A percentile compares a stretch with the other conserved stretches of the same genome.
phyloP scores from a whole-genome alignment of 73 alveolate species.

The Stentor coeruleus region DNA sequence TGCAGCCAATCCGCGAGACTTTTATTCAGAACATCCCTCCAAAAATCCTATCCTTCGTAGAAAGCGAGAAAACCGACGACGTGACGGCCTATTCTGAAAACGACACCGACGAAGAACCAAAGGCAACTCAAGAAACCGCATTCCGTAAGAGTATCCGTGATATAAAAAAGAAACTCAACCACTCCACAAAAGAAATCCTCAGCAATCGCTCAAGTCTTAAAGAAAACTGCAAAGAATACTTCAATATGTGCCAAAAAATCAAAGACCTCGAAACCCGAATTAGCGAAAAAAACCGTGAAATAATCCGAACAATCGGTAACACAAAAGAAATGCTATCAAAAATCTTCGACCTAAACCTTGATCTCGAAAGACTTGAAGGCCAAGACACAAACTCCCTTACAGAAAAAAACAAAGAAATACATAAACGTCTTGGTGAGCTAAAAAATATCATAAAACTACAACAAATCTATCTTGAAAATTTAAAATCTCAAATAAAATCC shows the following conservation, averaged over 20 bases:
- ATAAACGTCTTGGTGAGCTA: neutral
- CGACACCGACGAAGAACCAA: neutral
- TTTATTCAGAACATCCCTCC: slow-evolving; percentile 16
- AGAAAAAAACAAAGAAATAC: neutral
- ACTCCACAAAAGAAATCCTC: neutral
- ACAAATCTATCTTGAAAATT: neutral
- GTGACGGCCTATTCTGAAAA: neutral
- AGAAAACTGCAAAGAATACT: neutral
- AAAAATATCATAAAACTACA: neutral
- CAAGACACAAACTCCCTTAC: neutral
- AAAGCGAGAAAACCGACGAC: neutral
- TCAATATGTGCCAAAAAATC: neutral
- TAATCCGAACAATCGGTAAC: neutral
- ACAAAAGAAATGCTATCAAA: neutral
- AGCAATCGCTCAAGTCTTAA: neutral
- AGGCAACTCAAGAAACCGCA: neutral
- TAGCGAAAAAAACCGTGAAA: neutral
- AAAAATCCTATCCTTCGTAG: neutral
- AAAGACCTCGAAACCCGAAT: neutral
- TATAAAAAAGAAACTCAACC: no score
- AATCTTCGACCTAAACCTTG: neutral
- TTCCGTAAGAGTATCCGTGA: neutral
- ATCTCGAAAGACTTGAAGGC: neutral
- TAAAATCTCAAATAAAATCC: neutral
- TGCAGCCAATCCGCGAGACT: slow-evolving; percentile 23